These are phyloP conservation scores for Penicillium aurantiogriseum DNA, from an alignment of 2,329 filamentous ascomycete genomes.

Conservation along the genomic window DNA sequence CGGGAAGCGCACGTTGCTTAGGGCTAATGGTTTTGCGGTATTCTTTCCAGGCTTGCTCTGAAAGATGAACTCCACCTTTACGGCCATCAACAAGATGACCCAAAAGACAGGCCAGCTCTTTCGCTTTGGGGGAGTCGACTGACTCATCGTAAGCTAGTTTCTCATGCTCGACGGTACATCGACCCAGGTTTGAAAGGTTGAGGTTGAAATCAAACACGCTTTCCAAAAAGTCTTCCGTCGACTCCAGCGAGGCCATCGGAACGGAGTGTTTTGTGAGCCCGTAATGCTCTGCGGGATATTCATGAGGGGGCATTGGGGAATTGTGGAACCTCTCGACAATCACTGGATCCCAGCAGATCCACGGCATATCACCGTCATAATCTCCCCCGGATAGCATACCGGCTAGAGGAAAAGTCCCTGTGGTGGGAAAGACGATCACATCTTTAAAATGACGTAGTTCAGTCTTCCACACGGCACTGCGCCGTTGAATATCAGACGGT, in stretches of 20 bases:
- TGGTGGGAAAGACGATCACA: slow-evolving; percentile 57
- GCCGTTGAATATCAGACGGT: slow-evolving; percentile 59
- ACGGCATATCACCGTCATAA: slow-evolving; percentile 63
- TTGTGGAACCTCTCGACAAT: slow-evolving; percentile 56
- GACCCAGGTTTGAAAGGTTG: slow-evolving; percentile 50
- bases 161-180: slow-evolving; percentile 52
- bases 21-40: slow-evolving; percentile 38
- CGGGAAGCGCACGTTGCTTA: slow-evolving; percentile 30
- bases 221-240: slow-evolving; percentile 42
- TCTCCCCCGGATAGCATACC: slow-evolving; percentile 63
- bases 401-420: slow-evolving; percentile 54
- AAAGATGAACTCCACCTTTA: slow-evolving; percentile 46
- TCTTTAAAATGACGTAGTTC: slow-evolving; percentile 56
- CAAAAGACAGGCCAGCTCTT: slow-evolving; percentile 43
- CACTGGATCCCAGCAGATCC: slow-evolving; percentile 59
- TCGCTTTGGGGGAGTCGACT: slow-evolving; percentile 34
- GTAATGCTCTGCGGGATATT: slow-evolving; percentile 43
- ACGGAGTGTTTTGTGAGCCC: slow-evolving; percentile 48
- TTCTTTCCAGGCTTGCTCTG: slow-evolving; percentile 38
- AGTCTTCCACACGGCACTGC: slow-evolving; percentile 48
- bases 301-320: slow-evolving; percentile 44
- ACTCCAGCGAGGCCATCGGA: slow-evolving; percentile 42
- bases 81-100: slow-evolving; percentile 48
- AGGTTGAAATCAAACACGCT: slow-evolving; percentile 51
- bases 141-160: slow-evolving; percentile 54